Base-by-base conservation (phyloP, 2,329 filamentous ascomycete genomes). In the Colletotrichum noveboracense region DNA sequence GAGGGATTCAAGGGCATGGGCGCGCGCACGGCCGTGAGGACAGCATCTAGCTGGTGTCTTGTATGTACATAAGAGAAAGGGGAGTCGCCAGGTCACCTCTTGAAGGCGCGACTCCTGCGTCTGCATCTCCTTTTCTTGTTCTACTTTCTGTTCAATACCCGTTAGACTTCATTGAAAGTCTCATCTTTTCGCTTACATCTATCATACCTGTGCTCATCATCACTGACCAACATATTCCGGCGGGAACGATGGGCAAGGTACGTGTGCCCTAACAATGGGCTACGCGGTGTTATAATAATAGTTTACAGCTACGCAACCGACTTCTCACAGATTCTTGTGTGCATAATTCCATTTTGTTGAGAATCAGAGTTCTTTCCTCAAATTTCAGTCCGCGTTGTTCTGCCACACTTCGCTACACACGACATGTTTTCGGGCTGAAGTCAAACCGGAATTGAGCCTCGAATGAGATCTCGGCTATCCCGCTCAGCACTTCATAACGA, bases 1-100 rank as follows among this genome's bases (percentile, higher is more conserved):
- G 70, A 55, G 74, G 48, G 74, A 76, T 76, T 69, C 74, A 76
- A 66, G 34, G 74, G 70, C 74, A 76, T 74, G 74, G 65, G 74
- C 70, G 74, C 71, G 66, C 64, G 48, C 74, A 76, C 36, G 34
- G 74, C 74, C 74, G 34, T 76, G 74, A 76, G 74, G 74, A 76
- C 74, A 76, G 74, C 74, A 74, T 69, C 64, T 48, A 32, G n/a
- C 30, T 62, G 58, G 56, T 69, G 74, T 76, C 65, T 58, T 76
- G 65, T 69, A 76, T 69, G n/a, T 65, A 74, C 36, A 60, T 74
- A 58, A 69, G 68, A 69, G 61, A 65, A 43, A 48, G 60, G 71
- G 30, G 36, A 48, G 58, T 48, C 66, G 16, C 26, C 21, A 32
- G 56, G 30, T 28, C 66, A 36, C 21, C 21, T 38, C 48, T 24